phyloP scores from a whole-genome alignment of 1,284 basidiomycete genomes.

The Ustilago trichophora region DNA sequence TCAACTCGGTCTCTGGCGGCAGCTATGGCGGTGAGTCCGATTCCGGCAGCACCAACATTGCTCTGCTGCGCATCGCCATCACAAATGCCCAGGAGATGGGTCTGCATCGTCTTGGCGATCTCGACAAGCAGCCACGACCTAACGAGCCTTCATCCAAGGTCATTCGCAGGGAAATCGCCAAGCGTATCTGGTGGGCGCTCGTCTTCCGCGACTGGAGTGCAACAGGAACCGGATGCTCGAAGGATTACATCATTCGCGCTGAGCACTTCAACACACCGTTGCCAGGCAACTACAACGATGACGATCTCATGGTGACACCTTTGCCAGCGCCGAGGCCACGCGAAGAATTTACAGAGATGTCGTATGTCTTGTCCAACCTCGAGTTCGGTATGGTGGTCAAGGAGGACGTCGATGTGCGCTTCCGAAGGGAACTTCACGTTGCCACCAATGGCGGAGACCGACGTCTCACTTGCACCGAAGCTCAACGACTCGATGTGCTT shows the following conservation, averaged over 20 bases:
- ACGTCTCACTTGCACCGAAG: conserved; percentile 44
- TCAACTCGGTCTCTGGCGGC: conserved; percentile 28
- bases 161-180: conserved; percentile 59
- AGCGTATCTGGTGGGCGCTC: conserved; percentile 63
- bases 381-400: conserved; percentile 51
- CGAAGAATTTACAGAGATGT: conserved; percentile 60
- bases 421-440: conserved; percentile 34
- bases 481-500: conserved; percentile 35
- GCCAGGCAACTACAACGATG: conserved; percentile 63
- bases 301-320: conserved; percentile 50
- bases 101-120: conserved; percentile 60
- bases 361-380: conserved; percentile 49
- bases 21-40: conserved; percentile 32
- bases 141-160: conserved; percentile 45
- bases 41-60: conserved; percentile 21
- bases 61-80: conserved; percentile 56
- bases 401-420: conserved; percentile 52
- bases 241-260: conserved; percentile 53
- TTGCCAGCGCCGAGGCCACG: conserved; percentile 46
- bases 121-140: conserved; percentile 47
- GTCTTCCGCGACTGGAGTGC: conserved; percentile 57
- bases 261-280: conserved; percentile 62
- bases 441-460: conserved; percentile 35
- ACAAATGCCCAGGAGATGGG: conserved; percentile 62
- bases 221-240: conserved; percentile 34